phyloP scores from a whole-genome alignment of 2,329 filamentous ascomycete genomes.

The Colletotrichum sp. region DNA sequence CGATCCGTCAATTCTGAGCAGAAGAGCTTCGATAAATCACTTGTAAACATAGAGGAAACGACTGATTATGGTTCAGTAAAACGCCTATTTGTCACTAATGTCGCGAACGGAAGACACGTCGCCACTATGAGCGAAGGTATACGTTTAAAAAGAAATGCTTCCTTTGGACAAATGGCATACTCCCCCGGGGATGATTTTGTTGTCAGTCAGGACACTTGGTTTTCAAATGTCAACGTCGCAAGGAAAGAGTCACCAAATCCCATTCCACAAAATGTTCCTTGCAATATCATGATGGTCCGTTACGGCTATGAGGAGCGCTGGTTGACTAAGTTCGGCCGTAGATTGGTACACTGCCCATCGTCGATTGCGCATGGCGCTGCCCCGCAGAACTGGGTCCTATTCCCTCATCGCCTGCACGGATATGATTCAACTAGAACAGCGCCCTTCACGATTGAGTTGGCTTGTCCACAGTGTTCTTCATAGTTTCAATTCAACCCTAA shows the following conservation, averaged over 20 bases:
- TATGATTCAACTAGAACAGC: neutral
- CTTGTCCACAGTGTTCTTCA: neutral
- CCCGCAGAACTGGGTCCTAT: neutral
- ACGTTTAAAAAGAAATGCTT: no score
- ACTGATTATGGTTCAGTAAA: no score
- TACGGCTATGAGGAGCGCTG: neutral
- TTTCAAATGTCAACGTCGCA: neutral
- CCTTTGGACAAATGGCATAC: no score
- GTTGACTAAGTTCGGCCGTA: neutral
- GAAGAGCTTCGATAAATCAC: no score
- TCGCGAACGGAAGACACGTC: neutral
- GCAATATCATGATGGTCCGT: neutral
- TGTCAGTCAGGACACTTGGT: neutral
- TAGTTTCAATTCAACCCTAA: no score
- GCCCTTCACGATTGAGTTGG: neutral
- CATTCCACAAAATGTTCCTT: neutral
- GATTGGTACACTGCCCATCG: neutral
- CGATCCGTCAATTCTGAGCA: no score
- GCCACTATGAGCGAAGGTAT: neutral
- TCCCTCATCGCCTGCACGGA: neutral
- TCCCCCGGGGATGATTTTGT: neutral
- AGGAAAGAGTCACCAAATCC: rapidly evolving
- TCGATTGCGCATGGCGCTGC: neutral
- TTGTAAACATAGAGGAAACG: no score
- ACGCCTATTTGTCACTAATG: neutral